A percentile compares a stretch with the other conserved stretches of the same genome.
These are phyloP conservation scores for Rhizopogon salebrosus DNA, from an alignment of 768 basidiomycete species.

Conservation along the genomic window DNA sequence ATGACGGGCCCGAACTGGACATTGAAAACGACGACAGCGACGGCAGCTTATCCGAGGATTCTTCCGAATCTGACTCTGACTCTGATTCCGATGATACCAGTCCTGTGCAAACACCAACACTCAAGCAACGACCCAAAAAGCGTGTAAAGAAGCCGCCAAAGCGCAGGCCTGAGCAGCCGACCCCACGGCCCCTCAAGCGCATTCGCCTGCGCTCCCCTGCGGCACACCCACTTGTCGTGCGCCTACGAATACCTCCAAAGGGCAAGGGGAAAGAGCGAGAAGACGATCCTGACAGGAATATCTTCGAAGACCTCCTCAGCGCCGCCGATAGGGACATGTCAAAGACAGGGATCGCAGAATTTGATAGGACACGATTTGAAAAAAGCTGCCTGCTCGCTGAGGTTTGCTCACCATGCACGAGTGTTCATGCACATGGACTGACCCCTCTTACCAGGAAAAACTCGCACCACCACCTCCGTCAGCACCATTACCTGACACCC, in stretches of 20 bases:
- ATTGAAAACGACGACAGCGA: constrained; percentile 29
- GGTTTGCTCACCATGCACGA: constrained; percentile 35
- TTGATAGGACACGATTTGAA: constrained; percentile 72
- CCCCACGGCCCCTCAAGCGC: constrained; percentile 37
- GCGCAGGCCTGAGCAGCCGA: constrained; percentile 16
- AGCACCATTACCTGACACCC: constrained; percentile 29
- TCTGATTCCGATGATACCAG: constrained; percentile 2
- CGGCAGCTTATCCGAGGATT: constrained; percentile 15
- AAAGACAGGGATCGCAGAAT: constrained; percentile 54
- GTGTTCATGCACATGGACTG: not conserved
- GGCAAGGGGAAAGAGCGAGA: constrained; percentile 69
- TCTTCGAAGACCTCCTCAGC: constrained; percentile 82
- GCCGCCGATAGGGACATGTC: constrained; percentile 66
- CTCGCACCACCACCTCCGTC: constrained; percentile 36
- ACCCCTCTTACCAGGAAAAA: constrained; percentile 36
- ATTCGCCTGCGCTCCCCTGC: constrained; percentile 31
- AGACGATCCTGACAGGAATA: constrained; percentile 51
- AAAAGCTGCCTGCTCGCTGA: constrained; percentile 68
- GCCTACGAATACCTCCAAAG: constrained; percentile 53
- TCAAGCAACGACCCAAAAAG: constrained; percentile 16
- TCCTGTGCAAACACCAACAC: constrained; percentile 12
- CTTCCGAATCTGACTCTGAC: constrained; percentile 28
- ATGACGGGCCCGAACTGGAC: constrained; percentile 22
- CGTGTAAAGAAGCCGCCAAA: constrained; percentile 23
- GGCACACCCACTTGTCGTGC: constrained; percentile 37